phyloP scores from a whole-genome alignment of 75 land plant genomes.

The Cryptomeria japonica region DNA sequence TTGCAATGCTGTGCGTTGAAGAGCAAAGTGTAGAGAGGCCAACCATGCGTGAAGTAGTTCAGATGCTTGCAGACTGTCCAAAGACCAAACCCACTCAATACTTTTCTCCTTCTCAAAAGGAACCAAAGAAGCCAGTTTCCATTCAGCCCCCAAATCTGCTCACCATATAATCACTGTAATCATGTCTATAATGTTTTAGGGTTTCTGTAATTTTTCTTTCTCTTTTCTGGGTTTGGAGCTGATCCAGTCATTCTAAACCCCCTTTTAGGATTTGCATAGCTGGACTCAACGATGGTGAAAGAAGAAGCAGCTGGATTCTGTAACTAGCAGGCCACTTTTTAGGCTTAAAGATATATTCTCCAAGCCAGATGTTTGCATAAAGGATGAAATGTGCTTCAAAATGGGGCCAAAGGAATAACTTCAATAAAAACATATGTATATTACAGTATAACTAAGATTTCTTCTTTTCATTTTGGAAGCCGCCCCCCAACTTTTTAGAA shows the following conservation, averaged over 20 bases:
- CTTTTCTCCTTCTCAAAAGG: not conserved
- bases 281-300: not conserved
- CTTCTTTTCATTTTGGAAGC: not conserved
- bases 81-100: constrained; percentile 2
- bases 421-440: not conserved
- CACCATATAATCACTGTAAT: not conserved
- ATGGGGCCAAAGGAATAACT: not conserved
- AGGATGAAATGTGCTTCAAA: not conserved
- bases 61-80: constrained; percentile 45
- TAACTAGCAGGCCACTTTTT: not conserved
- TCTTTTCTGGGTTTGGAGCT: not conserved
- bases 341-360: not conserved
- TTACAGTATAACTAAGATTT: not conserved
- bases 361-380: not conserved
- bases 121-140: not conserved
- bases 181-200: not conserved
- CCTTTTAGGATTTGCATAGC: not conserved
- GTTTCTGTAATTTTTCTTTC: not conserved
- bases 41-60: constrained; percentile 53
- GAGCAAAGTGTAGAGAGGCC: constrained; percentile 46
- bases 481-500: too few species aligned
- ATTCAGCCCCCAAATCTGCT: not conserved
- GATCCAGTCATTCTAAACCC: not conserved
- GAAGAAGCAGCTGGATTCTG: not conserved
- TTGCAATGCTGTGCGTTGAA: constrained; percentile 43